phyloP scores from a whole-genome alignment of 1,284 basidiomycete species.

The Cutaneotrichosporon sp. region DNA sequence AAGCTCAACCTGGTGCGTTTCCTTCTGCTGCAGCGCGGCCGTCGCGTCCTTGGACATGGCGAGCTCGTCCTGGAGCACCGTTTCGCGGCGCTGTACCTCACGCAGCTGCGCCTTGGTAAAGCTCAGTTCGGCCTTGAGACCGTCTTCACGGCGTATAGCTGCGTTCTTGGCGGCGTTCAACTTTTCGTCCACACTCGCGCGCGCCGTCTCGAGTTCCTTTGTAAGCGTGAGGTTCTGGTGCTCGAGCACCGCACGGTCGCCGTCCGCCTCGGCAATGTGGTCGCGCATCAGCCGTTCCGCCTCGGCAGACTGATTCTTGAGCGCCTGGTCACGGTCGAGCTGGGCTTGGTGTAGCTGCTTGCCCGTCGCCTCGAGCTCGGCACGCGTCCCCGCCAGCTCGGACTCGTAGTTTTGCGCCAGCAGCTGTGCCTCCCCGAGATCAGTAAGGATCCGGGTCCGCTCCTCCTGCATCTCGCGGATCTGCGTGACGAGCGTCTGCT shows the following conservation, averaged over 20 bases:
- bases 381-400: slow-evolving; percentile 55
- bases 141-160: slow-evolving; percentile 41
- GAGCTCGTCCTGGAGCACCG: slow-evolving; percentile 39
- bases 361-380: slow-evolving; percentile 48
- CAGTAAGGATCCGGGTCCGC: slow-evolving; percentile 61
- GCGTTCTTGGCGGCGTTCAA: slow-evolving; percentile 41
- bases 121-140: slow-evolving; percentile 45
- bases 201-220: slow-evolving; percentile 46
- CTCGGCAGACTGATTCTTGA: slow-evolving; percentile 67
- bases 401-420: slow-evolving; percentile 66
- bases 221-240: slow-evolving; percentile 74
- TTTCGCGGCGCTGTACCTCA: slow-evolving; percentile 41
- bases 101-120: slow-evolving; percentile 44
- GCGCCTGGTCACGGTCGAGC: slow-evolving; percentile 66
- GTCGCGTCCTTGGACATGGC: slow-evolving; percentile 39
- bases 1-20: slow-evolving; percentile 30
- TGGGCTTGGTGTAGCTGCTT: slow-evolving; percentile 61
- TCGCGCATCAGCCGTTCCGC: slow-evolving; percentile 79
- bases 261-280: slow-evolving; percentile 83
- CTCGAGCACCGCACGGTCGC: slow-evolving; percentile 80
- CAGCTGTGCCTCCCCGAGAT: slow-evolving; percentile 66
- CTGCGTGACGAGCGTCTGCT: slow-evolving; percentile 52
- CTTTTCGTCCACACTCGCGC: slow-evolving; percentile 39
- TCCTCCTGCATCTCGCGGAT: slow-evolving; percentile 64
- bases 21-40: slow-evolving; percentile 28